phyloP scores from a whole-genome alignment of 2,329 filamentous ascomycete genomes.

The Rhinocladiella similis region DNA sequence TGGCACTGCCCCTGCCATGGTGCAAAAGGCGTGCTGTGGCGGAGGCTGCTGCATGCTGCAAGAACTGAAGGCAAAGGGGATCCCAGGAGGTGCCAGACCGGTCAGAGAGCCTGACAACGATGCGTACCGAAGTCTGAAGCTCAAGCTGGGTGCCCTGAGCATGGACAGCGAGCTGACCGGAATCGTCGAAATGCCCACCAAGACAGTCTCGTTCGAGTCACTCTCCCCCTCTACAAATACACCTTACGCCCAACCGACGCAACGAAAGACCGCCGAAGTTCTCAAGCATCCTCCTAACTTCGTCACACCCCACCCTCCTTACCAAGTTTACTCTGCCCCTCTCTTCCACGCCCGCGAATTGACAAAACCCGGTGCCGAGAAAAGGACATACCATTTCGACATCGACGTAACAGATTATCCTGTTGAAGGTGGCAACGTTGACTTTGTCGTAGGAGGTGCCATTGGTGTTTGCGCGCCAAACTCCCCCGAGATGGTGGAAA shows the following conservation, averaged over 20 bases:
- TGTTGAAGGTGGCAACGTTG: constrained; percentile 72
- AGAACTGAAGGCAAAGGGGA: constrained; percentile 50
- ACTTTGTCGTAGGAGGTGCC: constrained; percentile 95
- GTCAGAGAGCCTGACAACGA: constrained; percentile 72
- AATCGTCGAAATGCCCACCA: constrained; percentile 69
- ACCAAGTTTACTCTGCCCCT: constrained; percentile 86
- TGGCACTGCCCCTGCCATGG: constrained; percentile 54
- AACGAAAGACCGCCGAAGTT: constrained; percentile 8
- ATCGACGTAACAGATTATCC: constrained; percentile 96
- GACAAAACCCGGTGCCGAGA: constrained; percentile 85
- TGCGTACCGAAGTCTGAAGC: constrained; percentile 75
- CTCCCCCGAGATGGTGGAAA: constrained; percentile 71
- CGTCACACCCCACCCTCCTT: constrained; percentile 92
- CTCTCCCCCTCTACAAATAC: constrained; percentile 10
- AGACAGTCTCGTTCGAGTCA: constrained; percentile 67
- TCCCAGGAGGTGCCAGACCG: constrained; percentile 45
- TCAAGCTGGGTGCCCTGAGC: constrained; percentile 75
- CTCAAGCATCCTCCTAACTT: constrained; percentile 74
- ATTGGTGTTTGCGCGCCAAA: constrained; percentile 94
- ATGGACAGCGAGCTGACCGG: constrained; percentile 69
- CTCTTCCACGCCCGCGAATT: constrained; percentile 82
- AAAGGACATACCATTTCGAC: constrained; percentile 96
- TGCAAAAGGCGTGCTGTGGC: constrained; percentile 64
- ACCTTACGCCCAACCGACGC: constrained; percentile 10
- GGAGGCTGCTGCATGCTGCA: constrained; percentile 65